Percentiles rank a stretch among this genome's conserved stretches.
phyloP scores from a whole-genome alignment of 2,329 filamentous ascomycete genomes.

The Thelonectria rubi region DNA sequence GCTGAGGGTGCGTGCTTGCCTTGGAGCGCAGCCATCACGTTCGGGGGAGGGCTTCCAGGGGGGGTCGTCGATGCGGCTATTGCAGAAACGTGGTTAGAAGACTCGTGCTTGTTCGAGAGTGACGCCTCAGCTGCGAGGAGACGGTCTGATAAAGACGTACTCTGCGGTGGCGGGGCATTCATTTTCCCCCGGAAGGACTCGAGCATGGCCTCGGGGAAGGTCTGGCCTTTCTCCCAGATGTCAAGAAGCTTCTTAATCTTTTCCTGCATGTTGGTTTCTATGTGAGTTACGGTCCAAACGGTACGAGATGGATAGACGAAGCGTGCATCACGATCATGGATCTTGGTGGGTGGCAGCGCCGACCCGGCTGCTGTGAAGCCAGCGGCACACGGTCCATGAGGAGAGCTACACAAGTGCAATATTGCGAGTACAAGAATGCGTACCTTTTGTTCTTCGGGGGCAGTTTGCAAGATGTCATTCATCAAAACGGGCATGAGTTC shows the following conservation, averaged over 20 bases:
- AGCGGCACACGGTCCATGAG: conserved; percentile 27
- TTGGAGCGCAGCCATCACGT: conserved; percentile 52
- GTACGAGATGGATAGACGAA: conserved; percentile 25
- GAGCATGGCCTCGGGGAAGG: conserved; percentile 85
- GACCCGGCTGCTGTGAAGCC: conserved; percentile 24
- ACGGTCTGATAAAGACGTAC: conserved; percentile 61
- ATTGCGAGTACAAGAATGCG: conserved; percentile 56
- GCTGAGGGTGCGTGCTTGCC: conserved; percentile 47
- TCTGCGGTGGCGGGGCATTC: conserved; percentile 65
- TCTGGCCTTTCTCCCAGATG: conserved; percentile 97
- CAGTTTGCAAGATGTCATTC: conserved; percentile 90
- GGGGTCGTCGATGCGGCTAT: conserved; percentile 78
- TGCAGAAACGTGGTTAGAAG: conserved; percentile 53
- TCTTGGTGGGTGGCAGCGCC: conserved; percentile 22
- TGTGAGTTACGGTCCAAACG: conserved; percentile 51
- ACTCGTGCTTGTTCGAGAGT: conserved; percentile 14
- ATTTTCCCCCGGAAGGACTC: conserved; percentile 84
- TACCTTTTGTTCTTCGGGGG: conserved; percentile 97
- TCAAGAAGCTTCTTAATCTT: conserved; percentile 94
- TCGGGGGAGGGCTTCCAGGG: conserved; percentile 66
- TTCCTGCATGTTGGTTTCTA: conserved; percentile 71
- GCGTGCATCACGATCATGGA: conserved; percentile 32
- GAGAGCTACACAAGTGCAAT: conserved; percentile 37
- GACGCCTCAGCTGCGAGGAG: conserved; percentile 2
- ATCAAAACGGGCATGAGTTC: conserved; percentile 93